phyloP scores from a whole-genome alignment of 257 asterid genomes.

The Eustoma russellianum region DNA sequence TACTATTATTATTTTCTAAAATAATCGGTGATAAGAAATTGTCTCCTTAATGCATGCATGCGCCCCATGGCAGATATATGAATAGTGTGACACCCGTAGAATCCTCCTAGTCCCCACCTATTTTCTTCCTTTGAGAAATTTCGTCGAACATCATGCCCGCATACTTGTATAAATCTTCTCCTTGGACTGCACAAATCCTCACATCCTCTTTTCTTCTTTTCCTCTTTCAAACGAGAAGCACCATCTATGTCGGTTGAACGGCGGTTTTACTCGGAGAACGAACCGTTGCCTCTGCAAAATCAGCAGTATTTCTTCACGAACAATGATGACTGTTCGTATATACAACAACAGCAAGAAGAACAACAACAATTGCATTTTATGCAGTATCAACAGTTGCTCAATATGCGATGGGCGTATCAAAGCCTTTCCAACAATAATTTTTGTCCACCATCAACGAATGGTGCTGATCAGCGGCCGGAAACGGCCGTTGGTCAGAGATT shows the following conservation, averaged over 20 bases:
- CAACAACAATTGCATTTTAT: conserved; percentile 8
- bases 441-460: background rate
- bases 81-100: no score
- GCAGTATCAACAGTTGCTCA: conserved; percentile 26
- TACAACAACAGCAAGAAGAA: conserved; percentile 16
- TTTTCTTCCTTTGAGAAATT: no score
- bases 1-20: no score
- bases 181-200: no score
- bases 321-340: conserved; percentile 16
- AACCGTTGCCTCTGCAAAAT: conserved; percentile 21
- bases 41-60: no score
- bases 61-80: no score
- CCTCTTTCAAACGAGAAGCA: no score
- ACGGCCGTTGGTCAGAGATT: conserved; percentile 16
- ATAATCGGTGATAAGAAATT: no score
- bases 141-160: no score
- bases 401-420: conserved; percentile 15
- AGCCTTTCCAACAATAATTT: background rate
- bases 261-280: conserved; percentile 40
- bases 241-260: conserved; percentile 54
- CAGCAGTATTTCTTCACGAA: conserved; percentile 36
- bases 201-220: no score
- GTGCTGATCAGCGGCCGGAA: conserved; percentile 2
- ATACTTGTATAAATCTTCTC: background rate
- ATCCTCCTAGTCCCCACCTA: no score